phyloP scores from a whole-genome alignment of 306 rosid species.

The Inga laurina region DNA sequence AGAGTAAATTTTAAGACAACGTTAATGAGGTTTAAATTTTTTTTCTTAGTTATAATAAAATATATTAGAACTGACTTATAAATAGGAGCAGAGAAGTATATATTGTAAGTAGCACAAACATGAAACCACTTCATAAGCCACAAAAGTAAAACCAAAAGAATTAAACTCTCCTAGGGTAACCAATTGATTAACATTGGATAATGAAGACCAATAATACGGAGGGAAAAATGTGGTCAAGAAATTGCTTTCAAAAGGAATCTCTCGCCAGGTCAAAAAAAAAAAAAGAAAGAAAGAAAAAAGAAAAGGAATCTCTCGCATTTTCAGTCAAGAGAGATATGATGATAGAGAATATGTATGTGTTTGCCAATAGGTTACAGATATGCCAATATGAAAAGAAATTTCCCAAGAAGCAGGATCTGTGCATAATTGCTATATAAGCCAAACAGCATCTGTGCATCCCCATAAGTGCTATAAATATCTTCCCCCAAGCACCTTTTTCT shows the following conservation, averaged over 20 bases:
- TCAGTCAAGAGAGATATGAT: background rate
- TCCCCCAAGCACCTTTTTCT: background rate
- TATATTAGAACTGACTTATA: too few species aligned
- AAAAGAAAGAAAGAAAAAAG: too few species aligned
- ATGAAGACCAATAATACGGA: background rate
- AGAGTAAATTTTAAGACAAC: too few species aligned
- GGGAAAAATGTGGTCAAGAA: background rate
- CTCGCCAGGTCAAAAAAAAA: too few species aligned
- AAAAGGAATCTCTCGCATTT: background rate
- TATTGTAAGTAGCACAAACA: background rate
- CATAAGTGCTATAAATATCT: constrained; percentile 45
- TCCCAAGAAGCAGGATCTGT: constrained; percentile 2
- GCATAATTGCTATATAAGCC: constrained; percentile 7
- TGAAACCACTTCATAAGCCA: background rate
- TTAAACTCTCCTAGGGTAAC: background rate
- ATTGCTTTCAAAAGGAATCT: background rate
- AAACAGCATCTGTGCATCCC: constrained; percentile 40
- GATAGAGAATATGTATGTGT: background rate
- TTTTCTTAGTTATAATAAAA: too few species aligned
- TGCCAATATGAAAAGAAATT: constrained; percentile 34
- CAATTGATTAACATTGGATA: background rate
- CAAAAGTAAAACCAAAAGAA: background rate
- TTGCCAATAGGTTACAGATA: constrained; percentile 34
- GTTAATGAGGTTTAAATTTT: too few species aligned
- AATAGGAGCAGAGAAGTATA: background rate